Evolutionary conservation across 176 grass and related monocot species (phyloP).

Genomic region (Puccinellia tenuiflora): DNA sequence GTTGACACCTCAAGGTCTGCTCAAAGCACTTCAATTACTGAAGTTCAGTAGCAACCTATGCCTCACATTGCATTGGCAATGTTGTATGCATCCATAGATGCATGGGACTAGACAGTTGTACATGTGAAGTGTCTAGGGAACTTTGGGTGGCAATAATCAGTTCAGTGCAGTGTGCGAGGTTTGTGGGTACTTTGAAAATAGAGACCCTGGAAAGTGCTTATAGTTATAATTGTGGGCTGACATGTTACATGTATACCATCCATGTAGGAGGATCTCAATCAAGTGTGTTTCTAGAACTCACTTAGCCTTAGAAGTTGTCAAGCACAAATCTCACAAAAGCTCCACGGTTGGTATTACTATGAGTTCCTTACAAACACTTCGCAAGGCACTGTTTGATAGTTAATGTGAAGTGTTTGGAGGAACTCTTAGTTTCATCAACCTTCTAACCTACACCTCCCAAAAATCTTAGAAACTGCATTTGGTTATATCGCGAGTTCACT

Average conservation of each 20-base stretch:
- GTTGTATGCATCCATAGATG: not conserved
- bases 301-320: not conserved
- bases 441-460: not conserved
- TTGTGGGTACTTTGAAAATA: no score
- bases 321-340: not conserved
- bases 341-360: not conserved
- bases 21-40: slow-evolving; percentile 36
- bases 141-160: no score
- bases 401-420: not conserved
- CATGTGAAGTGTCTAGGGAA: no score
- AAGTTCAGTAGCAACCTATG: slow-evolving; percentile 12
- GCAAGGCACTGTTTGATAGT: not conserved
- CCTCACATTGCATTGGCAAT: not conserved
- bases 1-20: slow-evolving; percentile 22
- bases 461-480: not conserved
- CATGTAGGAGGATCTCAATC: not conserved
- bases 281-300: not conserved
- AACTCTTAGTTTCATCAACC: not conserved
- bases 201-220: no score
- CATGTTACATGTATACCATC: no score
- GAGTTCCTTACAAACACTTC: not conserved
- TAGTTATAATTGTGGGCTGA: no score
- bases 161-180: no score
- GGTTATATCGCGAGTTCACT: not conserved
- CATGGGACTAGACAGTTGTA: no score